Percentiles rank a stretch among this genome's conserved stretches.
Conservation (phyloP, 306 rosid genomes). For the Malus asiatica region DNA sequence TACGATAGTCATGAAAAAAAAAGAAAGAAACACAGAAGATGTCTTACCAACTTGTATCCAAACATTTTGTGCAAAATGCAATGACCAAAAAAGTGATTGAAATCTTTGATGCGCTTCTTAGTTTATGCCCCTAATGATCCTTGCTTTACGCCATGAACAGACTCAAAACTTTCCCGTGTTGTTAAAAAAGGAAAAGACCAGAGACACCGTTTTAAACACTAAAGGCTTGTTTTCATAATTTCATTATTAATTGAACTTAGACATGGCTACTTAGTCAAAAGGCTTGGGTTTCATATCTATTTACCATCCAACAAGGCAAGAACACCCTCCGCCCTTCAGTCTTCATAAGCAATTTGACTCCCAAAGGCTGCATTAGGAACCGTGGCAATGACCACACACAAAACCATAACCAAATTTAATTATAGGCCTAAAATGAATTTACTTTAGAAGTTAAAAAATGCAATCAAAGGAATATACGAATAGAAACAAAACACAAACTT, state of each 20-base stretch:
- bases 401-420: not conserved
- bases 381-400: not conserved
- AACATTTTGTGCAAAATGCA: not conserved
- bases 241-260: not conserved
- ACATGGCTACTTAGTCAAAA: not conserved
- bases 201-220: not conserved
- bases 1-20: not conserved
- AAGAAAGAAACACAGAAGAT: not conserved
- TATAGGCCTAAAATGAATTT: not conserved
- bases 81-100: not conserved
- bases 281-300: not conserved
- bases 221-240: not conserved
- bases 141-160: not conserved
- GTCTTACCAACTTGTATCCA: not conserved
- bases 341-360: not conserved
- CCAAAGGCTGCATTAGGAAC: not conserved
- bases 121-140: not conserved
- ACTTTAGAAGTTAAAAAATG: not conserved
- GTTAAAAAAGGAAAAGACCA: not conserved
- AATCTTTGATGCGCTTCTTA: not conserved
- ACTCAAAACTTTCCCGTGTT: not conserved
- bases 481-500: not conserved
- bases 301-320: not conserved
- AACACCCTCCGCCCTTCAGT: not conserved
- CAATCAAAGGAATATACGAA: not conserved